These are phyloP conservation scores for Tolypocladium sp. DNA, from an alignment of 2,329 filamentous ascomycete species.

Conservation along the genomic window DNA sequence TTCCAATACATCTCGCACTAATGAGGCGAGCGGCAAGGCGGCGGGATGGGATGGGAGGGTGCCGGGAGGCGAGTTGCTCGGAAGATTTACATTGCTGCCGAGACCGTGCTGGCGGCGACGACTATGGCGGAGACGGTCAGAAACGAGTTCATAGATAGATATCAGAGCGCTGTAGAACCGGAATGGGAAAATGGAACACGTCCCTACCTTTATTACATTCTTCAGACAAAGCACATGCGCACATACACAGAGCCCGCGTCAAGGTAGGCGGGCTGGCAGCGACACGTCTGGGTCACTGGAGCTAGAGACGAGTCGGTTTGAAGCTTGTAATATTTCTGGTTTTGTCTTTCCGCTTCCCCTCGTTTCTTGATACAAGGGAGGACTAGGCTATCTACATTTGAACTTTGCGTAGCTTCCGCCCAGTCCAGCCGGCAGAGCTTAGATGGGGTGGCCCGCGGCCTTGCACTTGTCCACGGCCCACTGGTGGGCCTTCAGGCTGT, in stretches of 20 bases:
- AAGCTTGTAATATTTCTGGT: background rate
- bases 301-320: background rate
- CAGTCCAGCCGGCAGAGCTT: background rate
- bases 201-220: background rate
- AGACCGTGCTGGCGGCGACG: background rate
- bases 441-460: background rate
- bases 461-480: background rate
- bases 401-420: background rate
- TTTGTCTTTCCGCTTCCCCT: background rate
- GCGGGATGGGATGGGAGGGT: background rate
- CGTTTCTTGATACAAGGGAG: background rate
- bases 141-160: background rate
- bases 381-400: background rate
- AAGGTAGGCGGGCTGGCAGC: background rate
- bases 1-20: conserved; percentile 97
- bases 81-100: background rate
- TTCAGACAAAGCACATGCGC: background rate
- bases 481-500: background rate
- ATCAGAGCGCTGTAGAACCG: too few relatives aligned
- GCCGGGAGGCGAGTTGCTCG: background rate
- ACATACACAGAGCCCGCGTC: background rate
- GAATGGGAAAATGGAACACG: background rate
- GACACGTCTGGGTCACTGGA: background rate
- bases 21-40: background rate
- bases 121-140: background rate